phyloP scores from a whole-genome alignment of 2,329 filamentous ascomycete genomes.

The Fonsecaea pugnacius region DNA sequence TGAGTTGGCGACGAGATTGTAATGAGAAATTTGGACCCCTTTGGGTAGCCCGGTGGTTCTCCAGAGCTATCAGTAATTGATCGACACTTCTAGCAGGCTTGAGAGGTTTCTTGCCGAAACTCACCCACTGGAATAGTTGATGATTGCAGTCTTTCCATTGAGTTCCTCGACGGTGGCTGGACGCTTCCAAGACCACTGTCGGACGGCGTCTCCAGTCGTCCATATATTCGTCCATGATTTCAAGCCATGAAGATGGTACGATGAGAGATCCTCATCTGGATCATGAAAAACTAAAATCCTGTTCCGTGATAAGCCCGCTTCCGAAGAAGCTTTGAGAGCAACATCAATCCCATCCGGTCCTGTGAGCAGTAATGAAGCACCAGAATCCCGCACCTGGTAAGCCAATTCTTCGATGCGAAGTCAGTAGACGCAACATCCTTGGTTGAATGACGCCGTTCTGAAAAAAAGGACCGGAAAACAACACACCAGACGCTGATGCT shows the following conservation, averaged over 20 bases:
- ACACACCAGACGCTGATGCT: constrained; percentile 43
- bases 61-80: not conserved
- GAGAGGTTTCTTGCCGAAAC: not conserved
- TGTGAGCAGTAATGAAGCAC: constrained; percentile 33
- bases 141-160: constrained; percentile 54
- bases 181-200: constrained; percentile 16
- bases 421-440: not conserved
- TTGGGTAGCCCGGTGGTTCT: constrained; percentile 64
- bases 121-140: constrained; percentile 57
- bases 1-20: constrained; percentile 29
- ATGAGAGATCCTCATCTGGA: constrained; percentile 46
- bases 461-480: not conserved
- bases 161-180: constrained; percentile 21
- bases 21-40: constrained; percentile 61
- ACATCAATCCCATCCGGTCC: not conserved
- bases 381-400: constrained; percentile 51
- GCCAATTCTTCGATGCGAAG: constrained; percentile 47
- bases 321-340: not conserved
- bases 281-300: constrained; percentile 51
- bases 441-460: not conserved
- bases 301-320: constrained; percentile 44
- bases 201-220: constrained; percentile 7
- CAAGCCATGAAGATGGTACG: constrained; percentile 40
- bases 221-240: constrained; percentile 14
- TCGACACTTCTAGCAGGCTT: not conserved